Percentiles rank a stretch among this genome's conserved stretches.
These are phyloP conservation scores for Anaeramoeba ignava DNA, from an alignment of 78 protist genomes.

Conservation along the genomic window DNA sequence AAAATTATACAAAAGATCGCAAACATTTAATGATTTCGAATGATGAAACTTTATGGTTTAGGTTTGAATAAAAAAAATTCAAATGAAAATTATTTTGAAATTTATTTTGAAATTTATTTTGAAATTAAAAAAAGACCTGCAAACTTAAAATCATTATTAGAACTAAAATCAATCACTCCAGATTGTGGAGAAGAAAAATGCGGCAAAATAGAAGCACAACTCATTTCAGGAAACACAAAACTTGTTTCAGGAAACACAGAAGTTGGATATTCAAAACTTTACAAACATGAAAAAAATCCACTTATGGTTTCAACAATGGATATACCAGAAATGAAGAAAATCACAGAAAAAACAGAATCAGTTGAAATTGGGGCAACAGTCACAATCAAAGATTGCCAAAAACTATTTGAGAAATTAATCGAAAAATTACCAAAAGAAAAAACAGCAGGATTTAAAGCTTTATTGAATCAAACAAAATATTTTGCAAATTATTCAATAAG, in stretches of 20 bases:
- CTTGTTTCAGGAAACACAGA: conserved; percentile 2
- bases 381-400: not conserved
- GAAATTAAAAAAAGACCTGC: too few relatives aligned
- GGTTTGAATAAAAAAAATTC: too few relatives aligned
- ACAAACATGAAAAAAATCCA: not conserved
- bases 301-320: not conserved
- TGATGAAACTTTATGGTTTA: not conserved
- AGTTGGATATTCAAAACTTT: not conserved
- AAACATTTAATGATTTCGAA: not conserved
- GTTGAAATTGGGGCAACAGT: not conserved
- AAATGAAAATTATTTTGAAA: too few relatives aligned
- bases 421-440: not conserved
- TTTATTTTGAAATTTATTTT: too few relatives aligned
- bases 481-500: not conserved
- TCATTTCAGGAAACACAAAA: not conserved
- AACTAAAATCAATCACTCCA: not conserved
- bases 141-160: not conserved
- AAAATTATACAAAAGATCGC: not conserved
- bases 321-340: not conserved
- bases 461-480: not conserved
- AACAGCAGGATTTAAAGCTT: not conserved
- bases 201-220: not conserved
- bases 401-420: not conserved
- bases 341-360: not conserved
- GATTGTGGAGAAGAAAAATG: not conserved